Percentiles rank a stretch among this genome's conserved stretches.
phyloP scores from a whole-genome alignment of 1,284 basidiomycete species.

The Anthracocystis setariae region DNA sequence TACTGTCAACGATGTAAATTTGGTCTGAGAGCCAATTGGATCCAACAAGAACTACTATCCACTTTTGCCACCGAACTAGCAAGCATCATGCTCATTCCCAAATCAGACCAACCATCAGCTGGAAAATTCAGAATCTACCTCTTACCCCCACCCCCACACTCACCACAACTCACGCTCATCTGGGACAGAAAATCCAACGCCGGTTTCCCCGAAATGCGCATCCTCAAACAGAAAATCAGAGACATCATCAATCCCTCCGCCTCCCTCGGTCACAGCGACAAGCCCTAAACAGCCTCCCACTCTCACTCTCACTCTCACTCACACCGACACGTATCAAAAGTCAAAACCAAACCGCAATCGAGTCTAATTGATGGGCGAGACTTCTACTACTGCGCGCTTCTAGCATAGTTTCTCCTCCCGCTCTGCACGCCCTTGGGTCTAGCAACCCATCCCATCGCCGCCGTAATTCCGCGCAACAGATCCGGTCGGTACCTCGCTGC shows the following conservation, averaged over 20 bases:
- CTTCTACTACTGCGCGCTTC: slow-evolving; percentile 7
- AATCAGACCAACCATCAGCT: slow-evolving; percentile 1
- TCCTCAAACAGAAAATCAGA: slow-evolving; percentile 30
- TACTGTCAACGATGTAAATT: slow-evolving; percentile 45
- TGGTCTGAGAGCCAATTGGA: slow-evolving; percentile 37
- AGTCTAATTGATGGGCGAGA: no score
- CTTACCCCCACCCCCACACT: background rate
- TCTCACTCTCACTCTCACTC: no score
- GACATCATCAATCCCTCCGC: slow-evolving; percentile 22
- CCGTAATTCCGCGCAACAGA: slow-evolving; percentile 54
- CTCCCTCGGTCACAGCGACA: slow-evolving; percentile 31
- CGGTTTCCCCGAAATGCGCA: slow-evolving; percentile 36
- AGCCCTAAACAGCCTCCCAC: slow-evolving; percentile 2
- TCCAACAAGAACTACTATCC: slow-evolving; percentile 38
- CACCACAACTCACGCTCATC: slow-evolving; percentile 4
- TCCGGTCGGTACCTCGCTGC: slow-evolving; percentile 55
- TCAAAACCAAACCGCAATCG: no score
- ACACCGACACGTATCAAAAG: no score
- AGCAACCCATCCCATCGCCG: slow-evolving; percentile 55
- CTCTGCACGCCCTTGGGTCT: slow-evolving; percentile 10
- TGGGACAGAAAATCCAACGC: slow-evolving; percentile 28
- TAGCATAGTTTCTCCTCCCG: slow-evolving; percentile 30
- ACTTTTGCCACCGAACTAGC: slow-evolving; percentile 27
- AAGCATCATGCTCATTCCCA: slow-evolving; percentile 21
- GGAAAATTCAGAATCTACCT: slow-evolving; percentile 32